Evolutionary conservation across 495 filamentous ascomycete genomes (phyloP), one percentile per base, ranked within the genome.

Genomic region (Aspergillus panamensis): DNA sequence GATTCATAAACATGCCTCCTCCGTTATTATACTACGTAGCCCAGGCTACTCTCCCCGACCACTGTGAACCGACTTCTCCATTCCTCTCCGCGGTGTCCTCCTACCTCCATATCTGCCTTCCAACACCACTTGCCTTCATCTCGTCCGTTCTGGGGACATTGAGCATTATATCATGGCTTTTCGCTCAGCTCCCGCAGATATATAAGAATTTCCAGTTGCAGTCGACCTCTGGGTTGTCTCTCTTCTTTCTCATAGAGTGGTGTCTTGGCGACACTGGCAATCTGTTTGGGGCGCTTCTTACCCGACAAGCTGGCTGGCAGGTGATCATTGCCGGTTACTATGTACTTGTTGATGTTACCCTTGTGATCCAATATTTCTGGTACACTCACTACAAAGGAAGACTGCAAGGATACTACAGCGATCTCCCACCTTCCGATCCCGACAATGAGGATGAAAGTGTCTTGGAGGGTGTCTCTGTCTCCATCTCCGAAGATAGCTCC

Each of bases 171-270:
- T 83, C 87, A 49, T 90, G 87, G 87, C 75, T 90, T n/a, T 90
- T 88, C 64, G 87, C 87, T 29, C 87, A 90, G 67, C 71, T 90
- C 17, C 87, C 87, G 3, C 87, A 90, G 62, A 87, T 90, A 43
- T 84, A 80, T 70, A 88, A 87, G 74, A 90, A 90, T 66, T 83
- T 82, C 61, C 76, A 77, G 47, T 63, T 87, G 8, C 73, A 83
- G 58, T 88, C 86, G 3, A 88, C 86, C 0, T 84, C 85, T 6
- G 87, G 87, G 5, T 66, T 90, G 40, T 87, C 84, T 3, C 77
- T 86, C 53, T 87, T 82, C 56, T 90, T 90, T 63, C 69, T 90
- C 39, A 71, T 82, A 1, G 85, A 87, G 66, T 90, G 87, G 87
- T 78, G 86, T 53, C 66, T 86, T 4, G 87, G 87, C 29, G 87